Conservation (phyloP, 805 yeast species). For the Myxozyma melibiosi region DNA sequence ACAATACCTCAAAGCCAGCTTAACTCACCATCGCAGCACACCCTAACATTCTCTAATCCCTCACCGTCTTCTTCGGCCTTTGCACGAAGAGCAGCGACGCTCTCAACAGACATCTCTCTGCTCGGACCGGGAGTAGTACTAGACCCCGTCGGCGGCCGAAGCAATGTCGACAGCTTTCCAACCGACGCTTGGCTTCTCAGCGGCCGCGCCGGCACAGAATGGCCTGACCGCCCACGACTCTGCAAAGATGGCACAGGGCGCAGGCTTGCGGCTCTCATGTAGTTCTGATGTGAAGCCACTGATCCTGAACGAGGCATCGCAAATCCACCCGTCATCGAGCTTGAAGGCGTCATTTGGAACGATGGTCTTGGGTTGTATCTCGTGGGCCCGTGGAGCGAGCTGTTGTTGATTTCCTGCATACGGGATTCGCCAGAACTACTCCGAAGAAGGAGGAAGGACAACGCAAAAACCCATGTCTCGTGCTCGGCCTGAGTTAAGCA, state of each 20-base stretch:
- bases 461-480: slow-evolving; percentile 85
- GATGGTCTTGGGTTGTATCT: not conserved
- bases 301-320: not conserved
- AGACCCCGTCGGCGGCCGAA: slow-evolving; percentile 11
- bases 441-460: slow-evolving; percentile 56
- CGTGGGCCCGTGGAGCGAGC: not conserved
- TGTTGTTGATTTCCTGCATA: not conserved
- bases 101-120: not conserved
- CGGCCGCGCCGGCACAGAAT: not conserved
- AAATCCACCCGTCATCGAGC: not conserved
- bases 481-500: slow-evolving; percentile 87
- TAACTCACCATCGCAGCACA: slow-evolving; percentile 40
- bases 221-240: not conserved
- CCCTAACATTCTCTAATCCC: slow-evolving; percentile 49
- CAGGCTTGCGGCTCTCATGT: not conserved
- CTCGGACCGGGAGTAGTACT: not conserved
- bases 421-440: not conserved
- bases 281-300: not conserved
- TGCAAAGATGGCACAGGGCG: not conserved
- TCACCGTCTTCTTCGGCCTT: slow-evolving; percentile 38
- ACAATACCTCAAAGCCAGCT: not conserved
- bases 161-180: slow-evolving; percentile 16
- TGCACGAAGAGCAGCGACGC: slow-evolving; percentile 12
- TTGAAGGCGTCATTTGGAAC: not conserved
- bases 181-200: slow-evolving; percentile 18